Base-by-base conservation (phyloP, 192 early-diverging fungal species). In the Podila epicladia region DNA sequence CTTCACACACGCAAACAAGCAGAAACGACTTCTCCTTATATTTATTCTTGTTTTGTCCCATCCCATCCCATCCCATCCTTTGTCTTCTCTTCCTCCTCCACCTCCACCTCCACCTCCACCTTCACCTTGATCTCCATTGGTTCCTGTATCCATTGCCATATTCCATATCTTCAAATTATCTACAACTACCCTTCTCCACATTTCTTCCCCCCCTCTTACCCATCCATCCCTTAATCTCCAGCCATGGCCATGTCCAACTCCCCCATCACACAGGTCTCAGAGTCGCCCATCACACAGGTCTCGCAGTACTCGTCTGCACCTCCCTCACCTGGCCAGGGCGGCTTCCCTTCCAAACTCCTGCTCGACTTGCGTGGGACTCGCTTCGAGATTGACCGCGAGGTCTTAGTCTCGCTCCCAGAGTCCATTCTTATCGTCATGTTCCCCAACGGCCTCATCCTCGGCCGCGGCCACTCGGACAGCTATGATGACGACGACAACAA, bases 361-460 rank as follows among this genome's bases (percentile, higher is more conserved):
- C 84, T 91, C n/a, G 84, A 91, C 57, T 68, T 91, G 4, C 82
- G 88, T n/a, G 90, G 90, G 11, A 85, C 73, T 20, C 71, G 82
- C 12, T 82, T 91, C 29, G 84, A 87, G 69, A 83, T 91, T 62
- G 87, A 88, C 64, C 77, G 90, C 24, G 88, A 91, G 17, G 85
- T 85, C 4, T 72, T 91, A 6, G 85, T 88, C 63, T 83, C 73
- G 51, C 67, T 91, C 9, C 90, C 90, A 31, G 90, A 91, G 70
- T 87, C 85, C 50, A 82, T 91, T 29, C 83, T 90, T 49, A 85
- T 87, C 72, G 86, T 84, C 65, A 89, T 91, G 87, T 90, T 91
- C 78, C 89, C 90, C 32, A 87, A 90, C 58, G 90, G 90, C 5
- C 76, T 89, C 57, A 82, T 86, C 71, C 75, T 70, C 60, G 72